These are phyloP conservation scores for Colletotrichum godetiae DNA, from an alignment of 2,329 filamentous ascomycete genomes.

Conservation along the genomic window DNA sequence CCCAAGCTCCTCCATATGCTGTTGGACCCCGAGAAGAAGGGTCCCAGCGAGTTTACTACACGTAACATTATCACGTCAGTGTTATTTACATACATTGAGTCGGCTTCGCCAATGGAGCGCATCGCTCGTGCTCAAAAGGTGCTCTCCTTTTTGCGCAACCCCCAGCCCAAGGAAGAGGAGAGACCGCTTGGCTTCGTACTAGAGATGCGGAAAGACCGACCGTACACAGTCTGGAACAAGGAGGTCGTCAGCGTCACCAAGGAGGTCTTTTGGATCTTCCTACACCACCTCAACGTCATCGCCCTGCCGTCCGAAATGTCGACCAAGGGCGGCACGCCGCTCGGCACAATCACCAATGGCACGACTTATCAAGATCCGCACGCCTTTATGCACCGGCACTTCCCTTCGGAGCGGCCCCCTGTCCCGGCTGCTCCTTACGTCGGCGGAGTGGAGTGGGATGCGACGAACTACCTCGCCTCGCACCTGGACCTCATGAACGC, in stretches of 20 bases:
- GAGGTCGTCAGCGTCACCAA: constrained; percentile 94
- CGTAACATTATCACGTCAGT: constrained; percentile 90
- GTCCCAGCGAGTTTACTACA: constrained; percentile 95
- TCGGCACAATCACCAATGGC: constrained; percentile 45
- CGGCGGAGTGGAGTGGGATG: constrained; percentile 98
- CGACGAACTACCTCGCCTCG: constrained; percentile 93
- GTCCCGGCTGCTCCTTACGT: constrained; percentile 96
- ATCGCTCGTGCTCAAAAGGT: constrained; percentile 77
- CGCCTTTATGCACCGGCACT: constrained; percentile 76
- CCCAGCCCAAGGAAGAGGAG: constrained; percentile 78
- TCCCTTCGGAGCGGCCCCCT: constrained; percentile 87
- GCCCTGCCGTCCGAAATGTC: constrained; percentile 66
- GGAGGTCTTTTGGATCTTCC: constrained; percentile 99
- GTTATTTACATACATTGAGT: constrained; percentile 87
- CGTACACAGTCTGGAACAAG: constrained; percentile 94
- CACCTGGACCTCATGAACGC: constrained; percentile 95
- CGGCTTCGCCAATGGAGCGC: constrained; percentile 70
- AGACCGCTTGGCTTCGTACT: constrained; percentile 87
- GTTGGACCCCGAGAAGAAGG: constrained; percentile 98
- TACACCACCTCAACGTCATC: constrained; percentile 92
- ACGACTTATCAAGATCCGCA: constrained; percentile 52
- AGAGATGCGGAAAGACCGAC: constrained; percentile 87
- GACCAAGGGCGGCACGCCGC: constrained; percentile 38
- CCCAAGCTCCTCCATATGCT: constrained; percentile 88
- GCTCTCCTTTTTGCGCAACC: constrained; percentile 83